Base-by-base conservation (phyloP, 176 grass and related monocot genomes). In the Pontederia paniculata region DNA sequence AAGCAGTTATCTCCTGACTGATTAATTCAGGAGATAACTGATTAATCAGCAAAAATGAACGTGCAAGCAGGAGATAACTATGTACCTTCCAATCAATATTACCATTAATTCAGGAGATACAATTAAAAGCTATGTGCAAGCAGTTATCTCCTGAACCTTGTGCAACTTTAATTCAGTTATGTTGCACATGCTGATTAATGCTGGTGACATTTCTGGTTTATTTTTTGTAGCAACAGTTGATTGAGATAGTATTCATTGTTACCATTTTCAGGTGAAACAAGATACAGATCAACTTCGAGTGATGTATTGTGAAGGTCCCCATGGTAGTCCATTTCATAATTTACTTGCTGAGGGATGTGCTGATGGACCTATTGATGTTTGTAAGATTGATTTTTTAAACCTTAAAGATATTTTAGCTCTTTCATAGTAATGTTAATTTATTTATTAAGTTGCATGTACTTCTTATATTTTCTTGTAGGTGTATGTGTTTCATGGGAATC, bases 361-460 rank as follows among this genome's bases (percentile, higher is more conserved):
- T 0, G 93, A 91, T 88, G 93, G 93, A 51, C 87, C 93, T 70
- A 77, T 91, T 45, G 93, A 98, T 77, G 87, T 88, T 23, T 98
- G 93, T 98, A 88, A 88, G 93, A 60, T 62, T 25, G 37, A 58
- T 67, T 14, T 73, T 52, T 20, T 22, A 48, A 31, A 22, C 57
- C 21, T 23, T 44, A 21, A 15, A 54, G 21, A 23, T 55, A 22
- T 10, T 48, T 16, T 17, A 58, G 62, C 60, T 17, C 65, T 12
- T 21, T 42, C 10, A 5, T 47, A 23, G 52, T 52, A 18, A 52
- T n/a, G n/a, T 20, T 21, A 50, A 11, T 53, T 19, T 73, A 51
- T 23, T 37, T 20, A 12, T 9, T 25, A 58, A 16, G 51, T 5
- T 15, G 31, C 70, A 46, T 55, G 4, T 66, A 48, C 7, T 37